phyloP scores from a whole-genome alignment of 1,284 basidiomycete species.

The Inonotus obliquus region DNA sequence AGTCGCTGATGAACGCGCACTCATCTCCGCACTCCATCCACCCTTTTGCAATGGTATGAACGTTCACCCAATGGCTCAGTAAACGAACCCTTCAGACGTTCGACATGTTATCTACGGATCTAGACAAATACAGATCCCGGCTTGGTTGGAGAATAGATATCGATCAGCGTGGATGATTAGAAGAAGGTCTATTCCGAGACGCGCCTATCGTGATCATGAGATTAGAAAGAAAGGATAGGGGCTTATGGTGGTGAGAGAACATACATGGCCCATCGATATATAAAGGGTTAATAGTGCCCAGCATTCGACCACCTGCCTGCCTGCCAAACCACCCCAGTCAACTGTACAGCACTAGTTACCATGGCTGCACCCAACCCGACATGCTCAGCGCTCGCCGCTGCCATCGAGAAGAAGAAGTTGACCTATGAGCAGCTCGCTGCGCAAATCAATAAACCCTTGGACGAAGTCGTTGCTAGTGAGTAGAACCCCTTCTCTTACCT shows the following conservation, averaged over 20 bases:
- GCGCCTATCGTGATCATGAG: neutral
- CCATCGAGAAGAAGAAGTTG: conserved; percentile 44
- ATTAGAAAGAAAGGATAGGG: neutral
- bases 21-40: no score
- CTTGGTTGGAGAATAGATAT: neutral
- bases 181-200: neutral
- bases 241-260: neutral
- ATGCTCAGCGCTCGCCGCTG: conserved; percentile 54
- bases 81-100: neutral
- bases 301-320: neutral
- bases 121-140: neutral
- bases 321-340: neutral
- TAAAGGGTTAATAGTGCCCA: no score
- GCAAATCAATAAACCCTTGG: conserved; percentile 36
- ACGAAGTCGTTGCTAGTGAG: conserved; percentile 51
- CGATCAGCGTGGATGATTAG: neutral
- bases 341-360: neutral
- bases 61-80: no score
- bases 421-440: conserved; percentile 44
- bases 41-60: no score
- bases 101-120: neutral
- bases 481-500: neutral
- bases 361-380: conserved; percentile 44
- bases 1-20: no score
- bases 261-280: neutral